Evolutionary conservation across 1,139 yeast genomes (phyloP).

Genomic region (Komagataea norvegica): DNA sequence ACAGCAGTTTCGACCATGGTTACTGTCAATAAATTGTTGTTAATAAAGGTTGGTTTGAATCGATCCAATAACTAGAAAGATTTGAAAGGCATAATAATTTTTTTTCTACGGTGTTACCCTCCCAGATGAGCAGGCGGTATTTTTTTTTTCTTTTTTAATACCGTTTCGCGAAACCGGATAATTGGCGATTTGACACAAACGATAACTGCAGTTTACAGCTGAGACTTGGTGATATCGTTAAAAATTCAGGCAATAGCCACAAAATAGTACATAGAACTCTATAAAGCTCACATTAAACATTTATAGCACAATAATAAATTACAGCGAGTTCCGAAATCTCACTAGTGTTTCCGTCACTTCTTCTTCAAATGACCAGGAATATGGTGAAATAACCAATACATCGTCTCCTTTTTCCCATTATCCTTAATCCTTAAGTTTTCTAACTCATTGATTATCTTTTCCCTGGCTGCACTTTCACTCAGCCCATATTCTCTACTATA

Average conservation of each 20-base stretch:
- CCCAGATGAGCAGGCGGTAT: slow-evolving; percentile 4
- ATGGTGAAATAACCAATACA: slow-evolving; percentile 38
- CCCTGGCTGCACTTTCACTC: slow-evolving; percentile 21
- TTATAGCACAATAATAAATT: not conserved
- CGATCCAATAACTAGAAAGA: not conserved
- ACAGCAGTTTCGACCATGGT: slow-evolving; percentile 36
- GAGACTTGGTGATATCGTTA: no score
- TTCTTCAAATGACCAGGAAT: slow-evolving; percentile 26
- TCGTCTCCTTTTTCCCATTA: slow-evolving; percentile 27
- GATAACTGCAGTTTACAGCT: no score
- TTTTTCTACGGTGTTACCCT: slow-evolving; percentile 3
- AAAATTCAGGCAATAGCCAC: not conserved
- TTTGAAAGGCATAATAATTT: slow-evolving; percentile 2
- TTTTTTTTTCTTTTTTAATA: no score
- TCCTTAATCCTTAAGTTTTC: slow-evolving; percentile 21
- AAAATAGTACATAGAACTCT: no score
- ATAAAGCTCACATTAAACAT: not conserved
- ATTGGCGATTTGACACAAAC: slow-evolving; percentile 4
- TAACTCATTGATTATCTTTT: slow-evolving; percentile 20
- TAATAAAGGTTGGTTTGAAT: not conserved
- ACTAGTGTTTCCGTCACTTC: slow-evolving; percentile 7
- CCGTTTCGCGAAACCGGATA: no score
- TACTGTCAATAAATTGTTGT: not conserved
- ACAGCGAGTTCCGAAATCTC: not conserved
- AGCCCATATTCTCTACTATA: slow-evolving; percentile 19